Evolutionary conservation across 768 basidiomycete genomes (phyloP).

Genomic region (Rhizopogon sp.): DNA sequence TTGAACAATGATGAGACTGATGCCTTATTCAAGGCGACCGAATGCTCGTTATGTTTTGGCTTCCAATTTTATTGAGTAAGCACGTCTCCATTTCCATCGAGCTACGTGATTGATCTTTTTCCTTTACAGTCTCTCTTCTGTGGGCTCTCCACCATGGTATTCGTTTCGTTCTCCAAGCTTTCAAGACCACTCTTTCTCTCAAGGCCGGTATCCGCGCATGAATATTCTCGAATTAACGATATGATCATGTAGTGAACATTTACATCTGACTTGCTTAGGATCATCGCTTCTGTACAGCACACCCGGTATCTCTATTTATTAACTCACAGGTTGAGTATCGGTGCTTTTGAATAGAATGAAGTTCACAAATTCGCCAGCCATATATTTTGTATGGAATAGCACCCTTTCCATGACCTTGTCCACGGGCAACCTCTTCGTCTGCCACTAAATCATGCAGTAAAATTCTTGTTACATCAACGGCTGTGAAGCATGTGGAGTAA

Average conservation of each 20-base stretch:
- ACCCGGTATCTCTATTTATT: too few relatives aligned
- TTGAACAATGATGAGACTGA: neutral
- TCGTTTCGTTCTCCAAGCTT: slow-evolving; percentile 44
- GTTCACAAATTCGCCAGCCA: too few relatives aligned
- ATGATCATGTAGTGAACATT: neutral
- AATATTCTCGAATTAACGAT: neutral
- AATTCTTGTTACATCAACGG: too few relatives aligned
- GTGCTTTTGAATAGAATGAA: too few relatives aligned
- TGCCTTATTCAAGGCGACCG: slow-evolving; percentile 55
- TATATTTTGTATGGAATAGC: too few relatives aligned
- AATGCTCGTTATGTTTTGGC: slow-evolving; percentile 84
- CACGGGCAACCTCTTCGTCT: too few relatives aligned
- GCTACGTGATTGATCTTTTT: slow-evolving; percentile 5
- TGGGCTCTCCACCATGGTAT: slow-evolving; percentile 57
- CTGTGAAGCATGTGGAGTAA: too few relatives aligned
- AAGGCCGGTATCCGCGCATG: slow-evolving; percentile 36
- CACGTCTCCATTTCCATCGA: slow-evolving; percentile 24
- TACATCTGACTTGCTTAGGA: neutral
- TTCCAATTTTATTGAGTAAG: slow-evolving; percentile 74
- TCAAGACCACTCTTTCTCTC: slow-evolving; percentile 44
- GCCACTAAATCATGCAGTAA: too few relatives aligned
- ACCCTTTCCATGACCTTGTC: too few relatives aligned
- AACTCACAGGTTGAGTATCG: too few relatives aligned
- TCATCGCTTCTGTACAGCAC: neutral
- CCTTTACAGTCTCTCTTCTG: slow-evolving; percentile 47